These are phyloP conservation scores for Solanum infundibuliforme DNA, from an alignment of 257 asterid species.

Conservation along the genomic window DNA sequence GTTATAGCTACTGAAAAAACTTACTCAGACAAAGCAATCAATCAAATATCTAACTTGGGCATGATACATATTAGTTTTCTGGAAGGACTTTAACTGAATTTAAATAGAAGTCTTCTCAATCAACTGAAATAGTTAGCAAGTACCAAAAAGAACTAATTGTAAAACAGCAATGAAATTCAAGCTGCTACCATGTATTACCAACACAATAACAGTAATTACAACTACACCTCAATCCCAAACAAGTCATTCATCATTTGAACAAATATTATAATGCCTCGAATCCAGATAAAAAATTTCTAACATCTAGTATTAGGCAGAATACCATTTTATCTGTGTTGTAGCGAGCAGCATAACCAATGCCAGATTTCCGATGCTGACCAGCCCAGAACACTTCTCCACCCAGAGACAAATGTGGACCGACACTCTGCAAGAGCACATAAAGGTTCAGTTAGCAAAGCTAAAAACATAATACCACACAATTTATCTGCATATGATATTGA, in stretches of 20 bases:
- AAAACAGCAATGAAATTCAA: not conserved
- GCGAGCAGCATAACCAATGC: slow-evolving; percentile 86
- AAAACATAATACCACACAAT: not conserved
- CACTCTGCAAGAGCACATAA: slow-evolving; percentile 48
- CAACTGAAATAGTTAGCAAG: not conserved
- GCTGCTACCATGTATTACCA: not conserved
- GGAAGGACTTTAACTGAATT: not conserved
- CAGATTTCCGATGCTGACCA: slow-evolving; percentile 91
- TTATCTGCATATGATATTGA: not conserved
- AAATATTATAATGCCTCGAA: not conserved
- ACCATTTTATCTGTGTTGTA: slow-evolving; percentile 93
- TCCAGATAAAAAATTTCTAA: not conserved
- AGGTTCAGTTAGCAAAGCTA: not conserved
- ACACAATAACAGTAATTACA: not conserved
- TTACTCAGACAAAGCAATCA: not conserved
- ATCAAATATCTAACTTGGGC: not conserved
- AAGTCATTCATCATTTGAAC: not conserved
- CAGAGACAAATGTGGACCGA: slow-evolving; percentile 60
- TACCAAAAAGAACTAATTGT: not conserved
- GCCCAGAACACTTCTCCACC: slow-evolving; percentile 98
- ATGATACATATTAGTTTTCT: not conserved
- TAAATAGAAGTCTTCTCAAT: not conserved
- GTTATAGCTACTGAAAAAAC: not conserved
- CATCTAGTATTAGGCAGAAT: not conserved
- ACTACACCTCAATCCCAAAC: not conserved